These are phyloP conservation scores for Coniochaeta pulveracea DNA, from an alignment of 2,329 filamentous ascomycete genomes.

Conservation along the genomic window DNA sequence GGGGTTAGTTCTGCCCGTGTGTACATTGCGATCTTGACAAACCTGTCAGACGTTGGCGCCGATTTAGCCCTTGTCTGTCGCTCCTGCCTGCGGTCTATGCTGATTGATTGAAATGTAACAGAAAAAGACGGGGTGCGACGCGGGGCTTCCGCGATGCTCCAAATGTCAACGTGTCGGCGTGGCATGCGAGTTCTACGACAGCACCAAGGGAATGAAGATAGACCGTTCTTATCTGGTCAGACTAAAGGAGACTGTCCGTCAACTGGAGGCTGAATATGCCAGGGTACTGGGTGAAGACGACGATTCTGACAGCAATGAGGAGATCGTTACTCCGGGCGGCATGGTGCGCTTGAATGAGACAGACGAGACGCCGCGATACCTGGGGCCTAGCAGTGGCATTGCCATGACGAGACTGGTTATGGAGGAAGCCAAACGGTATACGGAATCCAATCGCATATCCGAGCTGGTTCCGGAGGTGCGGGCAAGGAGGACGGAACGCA, in stretches of 20 bases:
- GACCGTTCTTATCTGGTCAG: constrained; percentile 87
- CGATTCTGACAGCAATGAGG: constrained; percentile 61
- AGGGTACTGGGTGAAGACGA: constrained; percentile 69
- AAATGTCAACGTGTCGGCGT: constrained; percentile 89
- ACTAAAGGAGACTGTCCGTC: constrained; percentile 75
- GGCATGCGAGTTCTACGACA: constrained; percentile 91
- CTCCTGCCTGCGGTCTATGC: background rate
- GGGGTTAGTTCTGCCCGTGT: constrained; percentile 41
- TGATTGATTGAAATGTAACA: constrained; percentile 22
- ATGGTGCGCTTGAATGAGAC: constrained; percentile 75
- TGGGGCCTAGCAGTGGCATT: constrained; percentile 91
- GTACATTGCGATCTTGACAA: constrained; percentile 2
- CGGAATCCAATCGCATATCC: constrained; percentile 80
- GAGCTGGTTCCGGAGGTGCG: constrained; percentile 74
- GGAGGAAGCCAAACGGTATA: constrained; percentile 91
- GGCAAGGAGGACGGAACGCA: constrained; percentile 40
- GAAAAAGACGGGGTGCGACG: constrained; percentile 95
- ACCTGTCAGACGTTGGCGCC: constrained; percentile 1
- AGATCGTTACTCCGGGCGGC: constrained; percentile 78
- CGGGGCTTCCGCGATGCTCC: constrained; percentile 78
- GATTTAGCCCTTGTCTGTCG: background rate
- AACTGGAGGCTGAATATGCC: constrained; percentile 70
- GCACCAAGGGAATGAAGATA: constrained; percentile 73
- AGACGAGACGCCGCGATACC: constrained; percentile 76
- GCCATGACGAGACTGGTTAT: constrained; percentile 91